Evolutionary conservation across 257 asterid species (phyloP), one percentile per base, ranked within the genome.

Genomic region (Solanum verrucosum): DNA sequence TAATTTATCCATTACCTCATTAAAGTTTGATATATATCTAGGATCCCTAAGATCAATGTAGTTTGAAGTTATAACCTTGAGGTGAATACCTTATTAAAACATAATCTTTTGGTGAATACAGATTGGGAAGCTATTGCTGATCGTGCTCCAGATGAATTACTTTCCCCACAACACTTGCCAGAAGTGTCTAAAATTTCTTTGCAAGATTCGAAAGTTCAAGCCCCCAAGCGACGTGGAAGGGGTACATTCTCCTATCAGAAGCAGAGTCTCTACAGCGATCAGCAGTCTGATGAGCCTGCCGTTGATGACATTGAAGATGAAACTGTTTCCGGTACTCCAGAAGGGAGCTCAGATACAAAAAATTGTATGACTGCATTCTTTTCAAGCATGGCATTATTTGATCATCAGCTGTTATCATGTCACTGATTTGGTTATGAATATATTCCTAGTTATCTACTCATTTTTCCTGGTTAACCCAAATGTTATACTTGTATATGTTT

Each of bases 111-210:
- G 79, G 87, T 37, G 81, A 87, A 83, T 86, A 74, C 94, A 97
- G 99, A 96, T 77, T 97, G 99, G 99, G 99, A 97, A 93, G 95
- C 98, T 87, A 82, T 94, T 60, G 98, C 96, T 29, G 98, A 97
- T 89, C 91, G 93, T 68, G 93, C 94, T 86, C 96, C 98, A 5
- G 98, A 96, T 89, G 96, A 94, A 91, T 88, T 97, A 74, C 95
- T 96, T 86, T 89, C 98, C 90, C 93, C 94, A 46, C 85, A 89
- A 86, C 56, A 85, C 89, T 88, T 93, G 90, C 94, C 95, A 4
- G 93, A 88, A 84, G 90, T 96, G 37, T 93, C 98, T 6, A 91
- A 92, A 84, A 95, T 93, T 65, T 92, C 95, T 25, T 88, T 94
- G 87, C 92, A 93, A 83, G 98, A 92, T 34, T 73, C 92, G 40